A percentile compares a stretch with the other conserved stretches of the same genome.
phyloP scores from a whole-genome alignment of 345 rosid genomes.

The Carallia brachiata region DNA sequence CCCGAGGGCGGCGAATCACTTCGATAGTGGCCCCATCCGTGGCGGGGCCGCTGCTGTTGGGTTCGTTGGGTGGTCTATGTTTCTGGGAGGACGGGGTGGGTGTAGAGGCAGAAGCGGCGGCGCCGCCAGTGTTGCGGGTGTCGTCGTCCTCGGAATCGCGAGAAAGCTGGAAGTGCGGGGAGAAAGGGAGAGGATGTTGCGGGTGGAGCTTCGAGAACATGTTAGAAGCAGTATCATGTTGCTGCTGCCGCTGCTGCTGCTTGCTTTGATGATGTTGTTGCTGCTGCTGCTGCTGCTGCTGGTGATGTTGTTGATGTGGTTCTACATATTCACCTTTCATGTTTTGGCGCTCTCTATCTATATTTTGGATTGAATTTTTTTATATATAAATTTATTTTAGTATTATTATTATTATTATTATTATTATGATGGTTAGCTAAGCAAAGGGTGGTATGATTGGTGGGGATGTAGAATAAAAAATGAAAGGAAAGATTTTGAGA shows the following conservation, averaged over 20 bases:
- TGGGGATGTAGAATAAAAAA: too few relatives aligned
- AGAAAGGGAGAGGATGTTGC: conserved; percentile 37
- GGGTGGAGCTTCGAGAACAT: conserved; percentile 66
- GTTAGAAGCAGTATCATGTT: conserved; percentile 15
- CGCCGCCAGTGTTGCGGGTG: conserved; percentile 12
- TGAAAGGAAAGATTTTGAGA: too few relatives aligned
- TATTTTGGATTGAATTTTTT: not conserved
- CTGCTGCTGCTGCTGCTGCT: not conserved
- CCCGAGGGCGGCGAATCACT: conserved; percentile 74
- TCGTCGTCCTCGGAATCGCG: conserved; percentile 36
- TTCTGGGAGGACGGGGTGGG: not conserved
- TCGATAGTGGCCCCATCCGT: conserved; percentile 71
- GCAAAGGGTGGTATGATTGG: too few relatives aligned
- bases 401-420: too few relatives aligned
- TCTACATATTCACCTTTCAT: conserved; percentile 71
- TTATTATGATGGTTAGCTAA: too few relatives aligned
- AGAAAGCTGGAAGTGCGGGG: conserved; percentile 49
- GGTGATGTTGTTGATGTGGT: conserved; percentile 2
- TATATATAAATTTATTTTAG: not conserved
- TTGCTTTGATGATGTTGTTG: not conserved
- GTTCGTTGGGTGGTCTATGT: conserved; percentile 4
- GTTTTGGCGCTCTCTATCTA: conserved; percentile 6
- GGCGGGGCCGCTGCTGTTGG: conserved; percentile 8
- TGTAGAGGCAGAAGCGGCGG: conserved; percentile 6
- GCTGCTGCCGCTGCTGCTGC: not conserved